A percentile compares a stretch with the other conserved stretches of the same genome.
phyloP scores from a whole-genome alignment of 805 yeast species.

The Candida awuae region DNA sequence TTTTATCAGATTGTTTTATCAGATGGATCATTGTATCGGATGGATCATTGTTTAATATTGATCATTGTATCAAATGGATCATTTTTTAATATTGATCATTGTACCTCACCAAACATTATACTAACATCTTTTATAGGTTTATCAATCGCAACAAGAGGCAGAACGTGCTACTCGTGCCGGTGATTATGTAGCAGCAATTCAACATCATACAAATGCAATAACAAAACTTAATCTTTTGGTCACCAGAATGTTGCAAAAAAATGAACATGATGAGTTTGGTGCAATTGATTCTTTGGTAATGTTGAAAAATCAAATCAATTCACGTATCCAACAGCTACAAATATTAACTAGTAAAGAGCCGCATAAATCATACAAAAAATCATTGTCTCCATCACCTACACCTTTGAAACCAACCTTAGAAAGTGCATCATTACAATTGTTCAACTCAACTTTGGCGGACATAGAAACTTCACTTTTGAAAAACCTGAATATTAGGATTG shows the following conservation, averaged over 20 bases:
- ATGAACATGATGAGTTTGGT: slow-evolving; percentile 16
- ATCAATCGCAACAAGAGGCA: slow-evolving; percentile 44
- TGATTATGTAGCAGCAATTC: slow-evolving; percentile 35
- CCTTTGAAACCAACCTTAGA: background rate
- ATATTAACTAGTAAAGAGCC: background rate
- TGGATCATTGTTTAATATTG: too few species aligned
- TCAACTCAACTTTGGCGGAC: slow-evolving; percentile 7
- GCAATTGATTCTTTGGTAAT: slow-evolving; percentile 18
- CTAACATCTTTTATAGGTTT: slow-evolving; percentile 31
- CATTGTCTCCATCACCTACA: background rate
- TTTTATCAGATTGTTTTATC: too few species aligned
- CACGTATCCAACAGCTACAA: slow-evolving; percentile 11
- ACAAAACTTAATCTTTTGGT: slow-evolving; percentile 24
- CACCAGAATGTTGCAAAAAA: slow-evolving; percentile 9
- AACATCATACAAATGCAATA: slow-evolving; percentile 32
- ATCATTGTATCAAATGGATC: too few species aligned
- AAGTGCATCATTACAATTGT: slow-evolving; percentile 2
- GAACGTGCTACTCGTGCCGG: slow-evolving; percentile 39
- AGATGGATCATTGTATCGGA: too few species aligned
- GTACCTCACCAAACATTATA: background rate
- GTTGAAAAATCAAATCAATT: slow-evolving; percentile 18
- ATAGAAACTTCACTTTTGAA: slow-evolving; percentile 17
- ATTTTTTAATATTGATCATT: background rate
- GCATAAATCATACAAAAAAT: background rate
- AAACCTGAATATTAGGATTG: slow-evolving; percentile 17